Conservation (phyloP, 1,139 yeast genomes). For the Lipomyces yarrowii region DNA sequence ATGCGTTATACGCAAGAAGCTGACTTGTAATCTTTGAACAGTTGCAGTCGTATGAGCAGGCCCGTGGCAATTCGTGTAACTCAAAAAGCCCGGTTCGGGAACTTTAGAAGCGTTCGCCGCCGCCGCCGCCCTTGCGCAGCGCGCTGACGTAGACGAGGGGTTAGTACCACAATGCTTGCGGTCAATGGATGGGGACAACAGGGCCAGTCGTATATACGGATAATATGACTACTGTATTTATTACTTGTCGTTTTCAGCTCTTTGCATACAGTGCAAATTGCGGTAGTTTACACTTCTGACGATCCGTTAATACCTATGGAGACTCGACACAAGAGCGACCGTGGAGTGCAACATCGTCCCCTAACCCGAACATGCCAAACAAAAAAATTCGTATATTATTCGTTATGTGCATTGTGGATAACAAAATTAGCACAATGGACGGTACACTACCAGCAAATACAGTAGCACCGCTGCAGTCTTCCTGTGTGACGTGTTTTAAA, state of each 20-base stretch:
- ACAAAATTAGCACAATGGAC: too few species aligned
- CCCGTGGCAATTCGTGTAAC: not conserved
- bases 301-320: too few species aligned
- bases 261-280: not conserved
- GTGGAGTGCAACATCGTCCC: too few species aligned
- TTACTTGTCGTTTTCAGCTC: too few species aligned
- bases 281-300: not conserved
- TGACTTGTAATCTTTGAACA: not conserved
- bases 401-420: too few species aligned
- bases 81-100: too few species aligned
- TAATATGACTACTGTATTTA: too few species aligned
- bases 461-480: slow-evolving; percentile 9
- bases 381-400: not conserved
- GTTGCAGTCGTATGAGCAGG: not conserved
- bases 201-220: not conserved
- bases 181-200: not conserved
- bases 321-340: too few species aligned
- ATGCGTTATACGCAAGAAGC: not conserved
- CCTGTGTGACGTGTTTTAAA: slow-evolving; percentile 22
- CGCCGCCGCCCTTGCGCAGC: not conserved
- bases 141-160: not conserved
- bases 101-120: not conserved
- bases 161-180: not conserved
- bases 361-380: not conserved
- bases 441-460: not conserved